These are phyloP conservation scores for Fusarium pseudoanthophilum DNA, from an alignment of 2,329 filamentous ascomycete species.

Conservation along the genomic window DNA sequence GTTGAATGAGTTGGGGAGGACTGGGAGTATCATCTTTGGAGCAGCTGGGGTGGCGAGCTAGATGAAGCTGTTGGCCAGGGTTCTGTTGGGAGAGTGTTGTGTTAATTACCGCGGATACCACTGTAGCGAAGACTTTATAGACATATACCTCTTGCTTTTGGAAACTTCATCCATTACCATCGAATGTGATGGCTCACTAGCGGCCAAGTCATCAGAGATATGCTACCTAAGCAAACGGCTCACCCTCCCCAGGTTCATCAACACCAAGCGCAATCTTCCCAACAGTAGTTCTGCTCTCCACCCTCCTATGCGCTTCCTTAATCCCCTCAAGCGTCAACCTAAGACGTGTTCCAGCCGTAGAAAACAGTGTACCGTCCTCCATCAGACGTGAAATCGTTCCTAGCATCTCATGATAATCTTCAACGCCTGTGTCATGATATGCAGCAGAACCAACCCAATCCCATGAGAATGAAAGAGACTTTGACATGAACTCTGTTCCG, in stretches of 20 bases:
- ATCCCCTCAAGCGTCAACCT: not conserved
- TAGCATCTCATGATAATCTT: not conserved
- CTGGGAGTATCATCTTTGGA: not conserved
- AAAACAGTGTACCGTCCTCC: not conserved
- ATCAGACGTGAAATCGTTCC: not conserved
- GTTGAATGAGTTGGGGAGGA: slow-evolving; percentile 3
- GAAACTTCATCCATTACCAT: not conserved
- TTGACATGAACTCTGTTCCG: not conserved
- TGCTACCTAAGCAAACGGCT: not conserved
- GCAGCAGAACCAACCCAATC: slow-evolving; percentile 1
- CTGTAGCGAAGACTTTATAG: not conserved
- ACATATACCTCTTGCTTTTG: not conserved
- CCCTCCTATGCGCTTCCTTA: not conserved
- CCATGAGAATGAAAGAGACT: not conserved
- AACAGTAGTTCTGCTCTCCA: not conserved
- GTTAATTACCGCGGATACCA: not conserved
- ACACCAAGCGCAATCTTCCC: not conserved
- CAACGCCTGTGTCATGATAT: not conserved
- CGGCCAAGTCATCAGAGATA: not conserved
- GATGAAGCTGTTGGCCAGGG: not conserved
- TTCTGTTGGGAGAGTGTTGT: not conserved
- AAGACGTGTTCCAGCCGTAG: not conserved
- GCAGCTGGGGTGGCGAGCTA: not conserved
- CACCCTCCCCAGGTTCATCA: not conserved
- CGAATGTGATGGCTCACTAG: not conserved